These are phyloP conservation scores for Nemania serpens DNA, from an alignment of 2,329 filamentous ascomycete species.

Conservation along the genomic window DNA sequence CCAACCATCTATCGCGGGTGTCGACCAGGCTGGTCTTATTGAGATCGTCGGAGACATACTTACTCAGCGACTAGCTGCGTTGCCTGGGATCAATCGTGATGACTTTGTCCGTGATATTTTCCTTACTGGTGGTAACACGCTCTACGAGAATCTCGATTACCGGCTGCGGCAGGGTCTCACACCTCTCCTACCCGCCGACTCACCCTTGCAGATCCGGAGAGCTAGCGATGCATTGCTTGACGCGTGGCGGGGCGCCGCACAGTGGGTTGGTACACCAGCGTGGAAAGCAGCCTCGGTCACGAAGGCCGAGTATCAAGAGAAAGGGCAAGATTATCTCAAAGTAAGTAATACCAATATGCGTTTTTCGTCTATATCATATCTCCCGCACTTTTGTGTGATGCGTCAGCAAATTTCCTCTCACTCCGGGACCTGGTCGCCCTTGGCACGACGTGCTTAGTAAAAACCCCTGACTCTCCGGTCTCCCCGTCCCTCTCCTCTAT, in stretches of 20 bases:
- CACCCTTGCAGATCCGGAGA: conserved; percentile 70
- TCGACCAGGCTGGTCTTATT: conserved; percentile 91
- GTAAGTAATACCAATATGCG: conserved; percentile 48
- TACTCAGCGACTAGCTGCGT: conserved; percentile 72
- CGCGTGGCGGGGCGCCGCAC: conserved; percentile 90
- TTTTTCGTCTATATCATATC: neutral
- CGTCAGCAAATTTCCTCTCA: conserved; percentile 24
- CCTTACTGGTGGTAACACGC: conserved; percentile 88
- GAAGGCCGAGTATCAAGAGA: conserved; percentile 85
- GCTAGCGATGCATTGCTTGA: conserved; percentile 81
- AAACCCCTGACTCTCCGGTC: neutral
- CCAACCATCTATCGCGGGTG: conserved; percentile 85
- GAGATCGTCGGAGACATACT: conserved; percentile 92
- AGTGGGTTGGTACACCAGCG: conserved; percentile 71
- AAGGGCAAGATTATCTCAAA: conserved; percentile 93
- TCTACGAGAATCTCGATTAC: conserved; percentile 87
- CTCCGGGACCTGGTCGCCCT: conserved; percentile 15
- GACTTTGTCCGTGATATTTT: conserved; percentile 86
- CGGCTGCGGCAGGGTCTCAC: conserved; percentile 74
- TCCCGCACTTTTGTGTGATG: conserved; percentile 14
- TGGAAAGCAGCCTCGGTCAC: conserved; percentile 72
- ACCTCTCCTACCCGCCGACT: conserved; percentile 71
- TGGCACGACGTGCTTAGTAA: conserved; percentile 23
- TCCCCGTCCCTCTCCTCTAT: conserved; percentile 9
- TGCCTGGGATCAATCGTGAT: conserved; percentile 58